Evolutionary conservation across 2,329 filamentous ascomycete species (phyloP).

Genomic region (Xylaria sp.): DNA sequence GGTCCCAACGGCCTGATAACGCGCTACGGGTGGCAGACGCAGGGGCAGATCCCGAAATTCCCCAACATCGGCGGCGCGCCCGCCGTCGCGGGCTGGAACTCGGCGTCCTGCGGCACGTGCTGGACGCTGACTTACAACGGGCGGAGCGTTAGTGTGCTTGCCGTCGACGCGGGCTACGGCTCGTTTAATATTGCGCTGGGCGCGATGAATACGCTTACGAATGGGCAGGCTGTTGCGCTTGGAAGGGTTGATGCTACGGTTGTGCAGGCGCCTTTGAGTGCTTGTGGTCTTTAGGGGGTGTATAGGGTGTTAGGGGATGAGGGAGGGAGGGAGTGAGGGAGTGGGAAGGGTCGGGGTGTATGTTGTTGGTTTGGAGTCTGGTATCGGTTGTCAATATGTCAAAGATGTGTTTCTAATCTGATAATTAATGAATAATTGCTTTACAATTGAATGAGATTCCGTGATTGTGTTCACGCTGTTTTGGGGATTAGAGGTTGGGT

Average conservation of each 20-base stretch:
- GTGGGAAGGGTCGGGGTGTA: neutral
- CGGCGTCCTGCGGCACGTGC: slow-evolving; percentile 67
- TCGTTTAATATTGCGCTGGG: slow-evolving; percentile 68
- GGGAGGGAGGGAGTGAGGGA: neutral
- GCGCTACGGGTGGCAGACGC: slow-evolving; percentile 68
- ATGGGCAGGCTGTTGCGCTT: slow-evolving; percentile 59
- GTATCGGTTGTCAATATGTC: neutral
- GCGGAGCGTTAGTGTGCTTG: slow-evolving; percentile 64
- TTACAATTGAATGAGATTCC: neutral
- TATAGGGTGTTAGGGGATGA: neutral
- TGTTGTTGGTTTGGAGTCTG: neutral
- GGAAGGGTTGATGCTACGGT: slow-evolving; percentile 65
- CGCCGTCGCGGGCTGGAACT: slow-evolving; percentile 67
- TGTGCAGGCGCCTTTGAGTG: slow-evolving; percentile 55
- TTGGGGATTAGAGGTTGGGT: neutral
- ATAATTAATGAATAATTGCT: neutral
- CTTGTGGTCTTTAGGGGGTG: slow-evolving; percentile 55
- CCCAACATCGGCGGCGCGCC: slow-evolving; percentile 66
- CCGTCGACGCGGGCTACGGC: slow-evolving; percentile 61
- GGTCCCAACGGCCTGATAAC: slow-evolving; percentile 74
- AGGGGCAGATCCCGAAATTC: slow-evolving; percentile 63
- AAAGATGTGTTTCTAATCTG: neutral
- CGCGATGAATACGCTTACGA: slow-evolving; percentile 67
- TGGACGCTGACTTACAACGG: slow-evolving; percentile 65
- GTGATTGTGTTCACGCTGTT: neutral